A percentile compares a stretch with the other conserved stretches of the same genome.
Conservation (phyloP, 345 rosid species). For the Populus deltoides region DNA sequence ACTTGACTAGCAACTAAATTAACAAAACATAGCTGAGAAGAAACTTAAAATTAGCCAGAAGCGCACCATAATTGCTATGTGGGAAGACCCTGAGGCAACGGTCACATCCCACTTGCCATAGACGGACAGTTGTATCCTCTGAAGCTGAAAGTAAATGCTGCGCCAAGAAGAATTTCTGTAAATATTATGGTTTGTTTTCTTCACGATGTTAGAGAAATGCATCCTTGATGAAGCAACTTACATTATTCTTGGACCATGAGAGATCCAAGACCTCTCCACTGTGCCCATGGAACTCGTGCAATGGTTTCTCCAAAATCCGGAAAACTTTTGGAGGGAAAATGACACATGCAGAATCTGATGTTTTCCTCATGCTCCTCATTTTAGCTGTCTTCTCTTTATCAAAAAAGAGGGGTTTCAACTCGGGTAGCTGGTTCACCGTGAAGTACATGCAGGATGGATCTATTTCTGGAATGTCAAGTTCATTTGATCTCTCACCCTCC, state of each 20-base stretch:
- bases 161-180: slow-evolving; percentile 1
- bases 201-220: neutral
- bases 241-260: slow-evolving; percentile 77
- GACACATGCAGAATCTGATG: slow-evolving; percentile 58
- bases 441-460: slow-evolving; percentile 57
- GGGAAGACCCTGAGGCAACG: slow-evolving; percentile 24
- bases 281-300: slow-evolving; percentile 70
- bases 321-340: slow-evolving; percentile 65
- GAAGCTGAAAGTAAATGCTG: slow-evolving; percentile 33
- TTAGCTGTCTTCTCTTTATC: slow-evolving; percentile 40
- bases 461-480: slow-evolving; percentile 36
- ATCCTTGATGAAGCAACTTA: slow-evolving; percentile 23
- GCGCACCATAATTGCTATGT: slow-evolving; percentile 29
- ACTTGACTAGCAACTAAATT: neutral
- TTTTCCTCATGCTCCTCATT: slow-evolving; percentile 36
- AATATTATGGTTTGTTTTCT: neutral
- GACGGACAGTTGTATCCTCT: slow-evolving; percentile 25
- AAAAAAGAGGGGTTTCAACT: slow-evolving; percentile 38
- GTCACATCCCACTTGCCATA: slow-evolving; percentile 33
- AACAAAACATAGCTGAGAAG: neutral
- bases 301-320: slow-evolving; percentile 56
- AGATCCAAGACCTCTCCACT: slow-evolving; percentile 64
- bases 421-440: slow-evolving; percentile 44
- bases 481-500: slow-evolving; percentile 48
- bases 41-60: neutral